phyloP scores from a whole-genome alignment of 176 grass and related monocot genomes.

The Phoenix dactylifera region DNA sequence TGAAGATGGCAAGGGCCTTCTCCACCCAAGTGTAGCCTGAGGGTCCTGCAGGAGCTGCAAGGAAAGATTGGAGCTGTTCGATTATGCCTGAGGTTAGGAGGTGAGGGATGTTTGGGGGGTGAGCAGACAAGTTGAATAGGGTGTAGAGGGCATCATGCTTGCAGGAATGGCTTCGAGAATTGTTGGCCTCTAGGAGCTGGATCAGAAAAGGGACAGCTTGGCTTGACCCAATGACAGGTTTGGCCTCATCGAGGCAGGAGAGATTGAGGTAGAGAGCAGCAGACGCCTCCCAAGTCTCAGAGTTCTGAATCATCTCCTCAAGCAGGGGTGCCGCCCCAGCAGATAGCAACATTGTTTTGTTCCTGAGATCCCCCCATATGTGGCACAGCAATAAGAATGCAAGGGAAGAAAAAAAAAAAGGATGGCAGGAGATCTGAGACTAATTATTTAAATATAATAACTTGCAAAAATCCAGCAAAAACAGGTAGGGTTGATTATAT shows the following conservation, averaged over 20 bases:
- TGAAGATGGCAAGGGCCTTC: conserved; percentile 50
- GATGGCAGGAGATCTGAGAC: no score
- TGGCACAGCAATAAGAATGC: no score
- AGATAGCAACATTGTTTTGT: conserved; percentile 55
- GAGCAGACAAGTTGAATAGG: conserved; percentile 64
- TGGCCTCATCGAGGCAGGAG: conserved; percentile 54
- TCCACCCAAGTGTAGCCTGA: conserved; percentile 27
- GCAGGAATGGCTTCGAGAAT: conserved; percentile 27
- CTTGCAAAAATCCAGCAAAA: no score
- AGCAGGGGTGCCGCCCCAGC: conserved; percentile 49
- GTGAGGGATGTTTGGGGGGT: conserved; percentile 30
- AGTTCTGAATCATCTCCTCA: conserved; percentile 63
- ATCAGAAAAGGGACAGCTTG: conserved; percentile 40
- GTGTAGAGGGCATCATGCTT: conserved; percentile 43
- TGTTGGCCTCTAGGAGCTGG: conserved; percentile 7
- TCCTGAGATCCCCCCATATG: conserved; percentile 26
- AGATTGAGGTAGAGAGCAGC: conserved; percentile 77
- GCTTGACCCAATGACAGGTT: conserved; percentile 43
- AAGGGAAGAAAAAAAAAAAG: no score
- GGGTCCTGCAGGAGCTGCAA: conserved; percentile 6
- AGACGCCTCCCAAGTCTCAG: conserved; percentile 34
- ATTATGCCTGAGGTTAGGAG: conserved; percentile 48
- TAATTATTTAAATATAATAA: no score
- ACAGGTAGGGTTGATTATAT: no score
- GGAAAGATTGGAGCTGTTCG: conserved; percentile 21